Conservation (phyloP, 306 rosid genomes). For the Rosa chinensis region DNA sequence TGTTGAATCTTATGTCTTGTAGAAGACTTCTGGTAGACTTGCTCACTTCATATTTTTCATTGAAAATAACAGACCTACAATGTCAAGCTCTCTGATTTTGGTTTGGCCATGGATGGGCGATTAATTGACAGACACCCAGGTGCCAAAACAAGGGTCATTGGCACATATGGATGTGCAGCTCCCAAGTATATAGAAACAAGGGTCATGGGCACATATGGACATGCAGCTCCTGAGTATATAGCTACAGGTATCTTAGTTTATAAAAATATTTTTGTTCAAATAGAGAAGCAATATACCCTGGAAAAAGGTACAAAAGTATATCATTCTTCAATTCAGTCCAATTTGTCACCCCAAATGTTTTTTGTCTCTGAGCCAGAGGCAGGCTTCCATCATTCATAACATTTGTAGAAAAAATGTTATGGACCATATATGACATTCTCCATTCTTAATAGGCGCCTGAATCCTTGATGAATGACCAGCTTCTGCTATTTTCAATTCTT, state of each 20-base stretch:
- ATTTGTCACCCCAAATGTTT: background rate
- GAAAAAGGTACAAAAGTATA: background rate
- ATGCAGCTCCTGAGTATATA: slow-evolving; percentile 96
- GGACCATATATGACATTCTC: background rate
- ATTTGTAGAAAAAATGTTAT: background rate
- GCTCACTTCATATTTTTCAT: slow-evolving; percentile 19
- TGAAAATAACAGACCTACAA: slow-evolving; percentile 48
- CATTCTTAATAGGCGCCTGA: background rate
- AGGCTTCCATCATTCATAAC: background rate
- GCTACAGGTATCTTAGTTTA: slow-evolving; percentile 74
- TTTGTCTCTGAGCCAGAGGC: background rate
- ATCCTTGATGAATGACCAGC: background rate
- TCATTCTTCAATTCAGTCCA: background rate
- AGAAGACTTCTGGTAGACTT: slow-evolving; percentile 16
- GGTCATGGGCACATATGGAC: slow-evolving; percentile 94
- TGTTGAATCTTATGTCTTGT: slow-evolving; percentile 6
- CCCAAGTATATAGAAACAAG: slow-evolving; percentile 89
- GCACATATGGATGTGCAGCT: slow-evolving; percentile 90
- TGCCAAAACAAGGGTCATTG: slow-evolving; percentile 90
- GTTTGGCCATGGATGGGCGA: slow-evolving; percentile 89
- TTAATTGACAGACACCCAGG: slow-evolving; percentile 56
- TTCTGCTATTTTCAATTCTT: background rate
- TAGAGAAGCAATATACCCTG: background rate
- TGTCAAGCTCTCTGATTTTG: slow-evolving; percentile 86
- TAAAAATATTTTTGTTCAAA: background rate